Base-by-base conservation (phyloP, 495 filamentous ascomycete genomes). In the Penicillium goetzii region DNA sequence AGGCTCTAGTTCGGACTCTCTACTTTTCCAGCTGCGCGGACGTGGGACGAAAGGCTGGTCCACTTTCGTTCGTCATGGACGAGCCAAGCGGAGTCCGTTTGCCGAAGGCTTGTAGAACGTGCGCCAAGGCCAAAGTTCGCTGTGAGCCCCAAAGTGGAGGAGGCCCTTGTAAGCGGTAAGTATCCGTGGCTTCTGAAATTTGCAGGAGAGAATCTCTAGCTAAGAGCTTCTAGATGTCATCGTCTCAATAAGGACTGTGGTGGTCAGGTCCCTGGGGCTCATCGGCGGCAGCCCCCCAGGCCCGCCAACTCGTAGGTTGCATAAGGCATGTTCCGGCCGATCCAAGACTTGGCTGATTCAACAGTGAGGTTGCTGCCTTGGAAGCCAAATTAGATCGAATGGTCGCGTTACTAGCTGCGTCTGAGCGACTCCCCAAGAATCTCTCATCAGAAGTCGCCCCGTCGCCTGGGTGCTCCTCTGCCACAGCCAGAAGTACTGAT, bases 121-220 rank as follows among this genome's bases (percentile, higher is more conserved):
- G 71, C 41, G 71, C 71, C 41, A 73, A 69, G 61, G 71, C 71
- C 9, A 73, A 73, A 52, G 71, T 71, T 15, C 63, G 68, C 55
- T 73, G 71, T 55, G 67, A 67, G 15, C 71, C 66, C 9, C 59
- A 71, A 51, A 36, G 15, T 17, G 30, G 64, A 26, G 66, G 36
- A 12, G 34, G 68, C 3, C 33, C 58, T 32, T 73, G 71, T 21
- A 69, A 69, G 58, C 66, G 71, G 71, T 67, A n/a, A 57, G 63
- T 59, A 21, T 23, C 19, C 4, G 19, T 4, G 11, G 12, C 8
- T 14, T 23, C 19, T 25, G 21, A 8, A 12, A 47, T 14, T 9
- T 14, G 26, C 10, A 9, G n/a, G 40, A 40, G 3, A 40, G 36
- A 17, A 40, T 14, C 17, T 40, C 15, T 4, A 40, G 36, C 38